Base-by-base conservation (phyloP, 495 filamentous ascomycete genomes). In the Venustampulla echinocandica region DNA sequence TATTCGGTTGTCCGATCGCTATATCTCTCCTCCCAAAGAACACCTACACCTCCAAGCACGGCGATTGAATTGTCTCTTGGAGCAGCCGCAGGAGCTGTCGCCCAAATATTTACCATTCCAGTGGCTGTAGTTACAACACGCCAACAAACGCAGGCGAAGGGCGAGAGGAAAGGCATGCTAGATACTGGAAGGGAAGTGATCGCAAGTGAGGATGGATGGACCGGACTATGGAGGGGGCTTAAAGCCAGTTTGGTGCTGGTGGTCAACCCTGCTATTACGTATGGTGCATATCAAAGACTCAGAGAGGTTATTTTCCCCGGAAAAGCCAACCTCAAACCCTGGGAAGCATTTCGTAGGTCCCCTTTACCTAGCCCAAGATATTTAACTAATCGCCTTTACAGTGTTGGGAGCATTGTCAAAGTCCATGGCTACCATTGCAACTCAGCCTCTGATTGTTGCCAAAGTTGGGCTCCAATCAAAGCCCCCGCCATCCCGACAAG, bases 171-270 rank as follows among this genome's bases (percentile, higher is more conserved):
- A 61, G 88, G 93, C 13, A 63, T 99, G 37, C 48, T 95, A 38
- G 92, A 86, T 54, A 99, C 92, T 9, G 92, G 81, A 9, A 77
- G 71, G 42, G 93, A 99, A 61, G 87, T 99, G 14, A 72, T 96
- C 23, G 66, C 88, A 30, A 81, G 87, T 53, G 90, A 96, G 55
- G 93, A 99, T 67, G 92, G 92, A 19, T 80, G 82, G 64, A 73
- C 73, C 34, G 92, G 92, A 4, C 72, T 99, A 23, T 99, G 92
- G 92, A 79, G 92, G 61, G 92, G 92, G 0, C 61, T 99, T 49
- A 97, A 96, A 69, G 92, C 93, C 27, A 95, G 90, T 63, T 75
- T 99, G 65, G 92, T 99, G 17, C 69, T 99, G 42, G 93, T 99
- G 3, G 80, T 95, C 46, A 99, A 99, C 61, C 92, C 92, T 25